These are phyloP conservation scores for Trypanosoma cruzi DNA, from an alignment of 208 protist species.

Conservation along the genomic window DNA sequence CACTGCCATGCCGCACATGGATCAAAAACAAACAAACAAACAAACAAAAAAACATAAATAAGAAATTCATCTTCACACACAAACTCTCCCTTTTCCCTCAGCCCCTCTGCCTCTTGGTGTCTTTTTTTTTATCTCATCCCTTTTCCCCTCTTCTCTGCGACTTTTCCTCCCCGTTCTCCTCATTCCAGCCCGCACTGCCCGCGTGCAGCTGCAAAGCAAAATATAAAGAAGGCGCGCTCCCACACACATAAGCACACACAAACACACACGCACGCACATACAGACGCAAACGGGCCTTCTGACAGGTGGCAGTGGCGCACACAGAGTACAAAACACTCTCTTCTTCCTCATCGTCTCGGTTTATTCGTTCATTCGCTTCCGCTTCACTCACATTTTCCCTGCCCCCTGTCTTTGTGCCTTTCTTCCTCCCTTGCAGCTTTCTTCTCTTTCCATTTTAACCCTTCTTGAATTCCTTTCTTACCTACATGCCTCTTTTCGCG, in stretches of 20 bases:
- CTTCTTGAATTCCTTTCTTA: no score
- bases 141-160: background rate
- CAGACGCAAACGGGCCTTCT: background rate
- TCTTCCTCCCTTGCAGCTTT: background rate
- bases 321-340: background rate
- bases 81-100: background rate
- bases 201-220: background rate
- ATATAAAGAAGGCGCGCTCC: background rate
- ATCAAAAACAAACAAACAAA: conserved; percentile 11
- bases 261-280: background rate
- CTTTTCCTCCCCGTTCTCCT: background rate
- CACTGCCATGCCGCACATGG: background rate
- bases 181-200: conserved; percentile 3
- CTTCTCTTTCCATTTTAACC: no score
- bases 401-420: background rate
- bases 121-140: conserved; percentile 17
- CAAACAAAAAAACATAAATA: background rate
- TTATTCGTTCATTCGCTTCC: background rate
- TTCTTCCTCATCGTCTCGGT: background rate
- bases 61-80: background rate
- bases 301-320: background rate
- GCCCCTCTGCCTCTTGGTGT: no score
- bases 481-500: background rate
- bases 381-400: background rate
- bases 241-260: background rate